Base-by-base conservation (phyloP, 2,329 filamentous ascomycete species). In the Fusarium sarcochroum region DNA sequence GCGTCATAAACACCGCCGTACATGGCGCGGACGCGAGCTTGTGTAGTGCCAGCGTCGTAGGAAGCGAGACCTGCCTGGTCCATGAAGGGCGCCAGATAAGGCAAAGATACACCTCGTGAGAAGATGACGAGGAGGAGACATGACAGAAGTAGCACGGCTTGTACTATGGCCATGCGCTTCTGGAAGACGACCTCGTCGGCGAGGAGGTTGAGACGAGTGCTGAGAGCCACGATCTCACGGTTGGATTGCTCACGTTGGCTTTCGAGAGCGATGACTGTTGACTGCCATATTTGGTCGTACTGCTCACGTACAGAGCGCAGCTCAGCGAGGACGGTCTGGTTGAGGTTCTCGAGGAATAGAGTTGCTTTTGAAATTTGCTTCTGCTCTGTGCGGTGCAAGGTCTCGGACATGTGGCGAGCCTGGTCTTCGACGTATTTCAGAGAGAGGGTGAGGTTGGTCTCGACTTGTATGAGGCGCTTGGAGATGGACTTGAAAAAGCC, bases 401-500 rank as follows among this genome's bases (percentile, higher is more conserved):
- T 93, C 69, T 98, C 93, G 46, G 95, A 91, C 38, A 98, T 84
- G 66, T 97, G 93, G 48, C 90, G 91, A 6, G 95, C 98, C 77
- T 98, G 96, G 62, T 97, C 94, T 80, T 98, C 95, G 62, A 99
- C 97, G 76, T 99, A 99, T 74, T 97, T 93, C 10, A 98, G 84
- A 1, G 94, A 97, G 13, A 98, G 85, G 0, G 95, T 97, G 13
- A 94, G 93, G 77, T 98, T 99, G 17, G 93, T 89, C 79, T 99
- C 96, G 9, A 98, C 89, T 72, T 94, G 90, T 69, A 95, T 93
- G 6, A 99, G 86, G 2, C 96, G 92, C 79, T 98, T 98, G 67
- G 94, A 93, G 10, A 98, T 91, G 6, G 94, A 93, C 78, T 98
- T 98, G 86, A 98, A 99, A 80, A 99, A 98, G 3, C 93, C 96